These are phyloP conservation scores for Lactarius psammicola DNA, from an alignment of 768 basidiomycete genomes.

Conservation along the genomic window DNA sequence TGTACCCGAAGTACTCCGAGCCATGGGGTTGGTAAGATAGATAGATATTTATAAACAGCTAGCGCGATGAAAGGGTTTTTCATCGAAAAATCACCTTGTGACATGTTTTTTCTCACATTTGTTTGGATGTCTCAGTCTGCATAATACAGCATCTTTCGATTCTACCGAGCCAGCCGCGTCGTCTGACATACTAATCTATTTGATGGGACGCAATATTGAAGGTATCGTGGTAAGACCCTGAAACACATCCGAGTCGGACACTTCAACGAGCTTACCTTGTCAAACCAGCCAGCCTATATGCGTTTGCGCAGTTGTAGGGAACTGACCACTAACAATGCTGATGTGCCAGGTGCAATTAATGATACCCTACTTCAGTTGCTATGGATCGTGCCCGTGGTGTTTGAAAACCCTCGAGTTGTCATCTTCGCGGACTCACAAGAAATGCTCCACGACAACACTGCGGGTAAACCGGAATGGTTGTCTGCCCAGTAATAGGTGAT, in stretches of 20 bases:
- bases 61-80: background rate
- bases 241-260: background rate
- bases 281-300: too few relatives aligned
- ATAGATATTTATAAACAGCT: background rate
- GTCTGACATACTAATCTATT: background rate
- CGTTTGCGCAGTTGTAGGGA: too few relatives aligned
- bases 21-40: constrained; percentile 17
- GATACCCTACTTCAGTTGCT: too few relatives aligned
- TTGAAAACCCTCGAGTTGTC: too few relatives aligned
- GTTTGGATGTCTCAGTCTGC: background rate
- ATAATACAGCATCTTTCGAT: background rate
- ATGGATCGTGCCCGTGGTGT: too few relatives aligned
- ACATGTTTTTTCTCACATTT: background rate
- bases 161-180: background rate
- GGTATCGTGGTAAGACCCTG: background rate
- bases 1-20: constrained; percentile 10
- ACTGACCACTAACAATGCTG: too few relatives aligned
- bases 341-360: too few relatives aligned
- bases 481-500: too few relatives aligned
- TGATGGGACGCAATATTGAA: background rate
- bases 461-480: too few relatives aligned
- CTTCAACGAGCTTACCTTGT: background rate
- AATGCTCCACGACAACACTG: too few relatives aligned
- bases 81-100: background rate
- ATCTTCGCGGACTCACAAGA: too few relatives aligned